Evolutionary conservation across 805 yeast genomes (phyloP).

Genomic region (Saccharomycopsis sp.): DNA sequence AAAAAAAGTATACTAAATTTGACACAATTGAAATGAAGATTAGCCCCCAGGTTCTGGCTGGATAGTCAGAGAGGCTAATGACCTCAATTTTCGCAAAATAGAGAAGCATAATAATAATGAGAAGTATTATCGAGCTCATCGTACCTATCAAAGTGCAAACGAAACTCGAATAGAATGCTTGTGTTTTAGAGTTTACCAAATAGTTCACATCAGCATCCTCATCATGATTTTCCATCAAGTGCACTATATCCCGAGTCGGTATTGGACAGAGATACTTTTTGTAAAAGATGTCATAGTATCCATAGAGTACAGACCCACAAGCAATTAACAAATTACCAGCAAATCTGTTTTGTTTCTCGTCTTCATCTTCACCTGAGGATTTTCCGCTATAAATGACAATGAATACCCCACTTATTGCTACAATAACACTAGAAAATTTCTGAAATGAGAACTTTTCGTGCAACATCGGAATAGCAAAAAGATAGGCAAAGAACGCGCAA

Average conservation of each 20-base stretch:
- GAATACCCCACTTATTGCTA: constrained; percentile 71
- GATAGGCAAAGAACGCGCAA: constrained; percentile 81
- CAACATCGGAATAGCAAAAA: constrained; percentile 72
- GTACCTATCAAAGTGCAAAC: constrained; percentile 64
- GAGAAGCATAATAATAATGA: constrained; percentile 7
- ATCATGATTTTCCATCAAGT: neutral
- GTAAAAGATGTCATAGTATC: constrained; percentile 78
- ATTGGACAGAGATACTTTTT: constrained; percentile 75
- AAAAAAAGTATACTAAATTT: constrained; percentile 62
- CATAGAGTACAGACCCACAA: constrained; percentile 70
- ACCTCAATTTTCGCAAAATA: constrained; percentile 43
- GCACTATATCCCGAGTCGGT: constrained; percentile 35
- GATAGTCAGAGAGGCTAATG: neutral
- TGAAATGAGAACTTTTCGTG: constrained; percentile 56
- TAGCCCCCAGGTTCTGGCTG: constrained; percentile 34
- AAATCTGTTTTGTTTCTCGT: constrained; percentile 48
- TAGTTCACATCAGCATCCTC: neutral
- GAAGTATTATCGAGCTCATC: constrained; percentile 35
- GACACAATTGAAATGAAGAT: constrained; percentile 49
- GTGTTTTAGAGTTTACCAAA: constrained; percentile 44
- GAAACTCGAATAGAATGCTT: constrained; percentile 75
- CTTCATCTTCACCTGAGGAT: constrained; percentile 21
- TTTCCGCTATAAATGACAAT: constrained; percentile 65
- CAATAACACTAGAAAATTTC: constrained; percentile 59
- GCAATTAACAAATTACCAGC: constrained; percentile 67